Percentiles rank a stretch among this genome's conserved stretches.
Evolutionary conservation across 257 asterid genomes (phyloP).

Genomic region (Gentiana straminea): DNA sequence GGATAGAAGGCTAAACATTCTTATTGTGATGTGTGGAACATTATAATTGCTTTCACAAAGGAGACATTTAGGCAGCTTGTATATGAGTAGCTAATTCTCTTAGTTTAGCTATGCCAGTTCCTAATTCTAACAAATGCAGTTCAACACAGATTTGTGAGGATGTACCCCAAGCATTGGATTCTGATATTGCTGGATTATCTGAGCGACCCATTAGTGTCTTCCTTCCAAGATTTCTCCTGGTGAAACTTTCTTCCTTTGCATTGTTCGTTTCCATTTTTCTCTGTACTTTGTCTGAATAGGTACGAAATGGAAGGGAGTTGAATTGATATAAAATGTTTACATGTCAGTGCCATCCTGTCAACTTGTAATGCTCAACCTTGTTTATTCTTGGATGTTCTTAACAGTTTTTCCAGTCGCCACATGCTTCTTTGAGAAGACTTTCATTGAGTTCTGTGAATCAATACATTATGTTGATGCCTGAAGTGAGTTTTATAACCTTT

Average conservation of each 20-base stretch:
- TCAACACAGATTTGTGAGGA: conserved; percentile 63
- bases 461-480: conserved; percentile 92
- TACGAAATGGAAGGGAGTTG: too few relatives aligned
- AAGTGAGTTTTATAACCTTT: conserved; percentile 26
- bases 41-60: too few relatives aligned
- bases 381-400: conserved; percentile 8
- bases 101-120: too few relatives aligned
- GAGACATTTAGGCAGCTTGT: too few relatives aligned
- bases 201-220: conserved; percentile 81
- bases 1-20: too few relatives aligned
- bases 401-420: conserved; percentile 93
- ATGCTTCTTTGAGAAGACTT: conserved; percentile 64
- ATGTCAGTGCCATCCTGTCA: too few relatives aligned
- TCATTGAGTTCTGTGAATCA: conserved; percentile 87
- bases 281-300: background rate
- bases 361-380: background rate
- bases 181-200: conserved; percentile 69
- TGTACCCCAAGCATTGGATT: conserved; percentile 73
- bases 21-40: too few relatives aligned
- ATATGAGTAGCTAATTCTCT: too few relatives aligned
- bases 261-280: background rate
- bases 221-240: conserved; percentile 87
- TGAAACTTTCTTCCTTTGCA: conserved; percentile 9
- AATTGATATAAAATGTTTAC: conserved; percentile 1
- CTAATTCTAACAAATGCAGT: background rate